A percentile compares a stretch with the other conserved stretches of the same genome.
phyloP scores from a whole-genome alignment of 257 asterid genomes.

The Prunella vulgaris region DNA sequence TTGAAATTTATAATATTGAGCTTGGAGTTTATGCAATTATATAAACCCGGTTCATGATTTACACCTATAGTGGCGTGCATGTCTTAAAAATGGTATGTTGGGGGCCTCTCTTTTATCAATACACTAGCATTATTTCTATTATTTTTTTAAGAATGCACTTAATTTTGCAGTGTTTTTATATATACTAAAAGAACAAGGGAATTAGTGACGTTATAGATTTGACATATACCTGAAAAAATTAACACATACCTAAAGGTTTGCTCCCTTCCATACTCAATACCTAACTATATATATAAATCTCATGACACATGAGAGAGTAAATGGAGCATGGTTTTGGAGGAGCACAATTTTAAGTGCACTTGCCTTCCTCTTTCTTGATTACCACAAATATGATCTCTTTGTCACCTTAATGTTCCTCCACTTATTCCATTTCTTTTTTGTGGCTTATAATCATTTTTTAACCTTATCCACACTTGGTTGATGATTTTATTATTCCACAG shows the following conservation, averaged over 20 bases:
- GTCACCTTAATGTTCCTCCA: constrained; percentile 4
- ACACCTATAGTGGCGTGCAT: not conserved
- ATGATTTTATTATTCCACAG: too few relatives aligned
- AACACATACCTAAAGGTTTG: constrained; percentile 64
- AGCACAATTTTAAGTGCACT: constrained; percentile 27
- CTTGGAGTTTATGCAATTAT: not conserved
- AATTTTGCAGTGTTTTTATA: not conserved
- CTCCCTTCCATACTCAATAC: constrained; percentile 54
- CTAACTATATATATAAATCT: constrained; percentile 39
- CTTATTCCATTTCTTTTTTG: not conserved
- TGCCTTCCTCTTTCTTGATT: constrained; percentile 32
- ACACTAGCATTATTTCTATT: not conserved
- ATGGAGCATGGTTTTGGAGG: constrained; percentile 43
- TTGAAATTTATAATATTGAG: too few relatives aligned
- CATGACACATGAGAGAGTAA: constrained; percentile 53
- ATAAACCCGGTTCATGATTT: not conserved
- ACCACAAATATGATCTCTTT: constrained; percentile 11
- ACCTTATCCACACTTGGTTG: not conserved
- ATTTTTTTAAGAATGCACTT: not conserved
- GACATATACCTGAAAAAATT: constrained; percentile 60
- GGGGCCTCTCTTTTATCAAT: constrained; percentile 3
- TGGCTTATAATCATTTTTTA: not conserved
- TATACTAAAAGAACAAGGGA: constrained; percentile 17
- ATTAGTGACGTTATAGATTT: constrained; percentile 32
- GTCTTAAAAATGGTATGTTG: constrained; percentile 1